phyloP scores from a whole-genome alignment of 2,329 filamentous ascomycete species.

The Clonostachys rosea region DNA sequence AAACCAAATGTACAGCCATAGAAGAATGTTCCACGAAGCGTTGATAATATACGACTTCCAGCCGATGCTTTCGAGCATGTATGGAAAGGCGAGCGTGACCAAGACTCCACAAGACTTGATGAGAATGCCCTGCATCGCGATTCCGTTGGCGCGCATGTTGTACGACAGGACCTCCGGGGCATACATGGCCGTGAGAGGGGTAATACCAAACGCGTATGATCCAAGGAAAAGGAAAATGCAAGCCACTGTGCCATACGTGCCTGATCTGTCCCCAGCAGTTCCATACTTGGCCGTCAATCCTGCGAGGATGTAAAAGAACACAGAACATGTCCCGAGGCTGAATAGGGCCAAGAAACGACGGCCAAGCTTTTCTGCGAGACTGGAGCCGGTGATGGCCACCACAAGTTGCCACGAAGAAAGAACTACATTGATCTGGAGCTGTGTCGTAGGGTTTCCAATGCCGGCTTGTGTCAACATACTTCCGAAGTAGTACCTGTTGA shows the following conservation, averaged over 20 bases:
- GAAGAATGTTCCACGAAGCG: slow-evolving; percentile 4
- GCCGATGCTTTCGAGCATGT: slow-evolving; percentile 8
- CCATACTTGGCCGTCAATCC: slow-evolving; percentile 1
- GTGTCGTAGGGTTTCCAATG: slow-evolving; percentile 2
- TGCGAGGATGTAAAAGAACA: slow-evolving; percentile 3
- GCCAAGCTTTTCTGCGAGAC: slow-evolving; percentile 4
- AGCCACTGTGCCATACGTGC: slow-evolving; percentile 7
- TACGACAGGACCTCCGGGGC: slow-evolving; percentile 10
- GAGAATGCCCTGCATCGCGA: slow-evolving; percentile 1
- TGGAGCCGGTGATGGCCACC: slow-evolving; percentile 2
- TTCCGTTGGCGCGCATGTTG: slow-evolving; percentile 7
- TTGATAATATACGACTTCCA: slow-evolving; percentile 13
- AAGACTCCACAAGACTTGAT: slow-evolving; percentile 4
- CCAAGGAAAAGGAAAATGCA: slow-evolving; percentile 9
- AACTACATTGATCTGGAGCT: slow-evolving; percentile 11
- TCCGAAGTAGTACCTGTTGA: slow-evolving; percentile 4
- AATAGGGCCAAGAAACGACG: slow-evolving; percentile 1
- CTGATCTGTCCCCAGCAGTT: neutral
- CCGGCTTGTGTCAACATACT: slow-evolving; percentile 3
- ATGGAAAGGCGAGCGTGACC: slow-evolving; percentile 7
- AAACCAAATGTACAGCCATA: slow-evolving; percentile 9
- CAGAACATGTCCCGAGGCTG: neutral
- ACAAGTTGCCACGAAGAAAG: slow-evolving; percentile 10
- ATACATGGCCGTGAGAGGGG: slow-evolving; percentile 8
- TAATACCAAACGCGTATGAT: slow-evolving; percentile 9